Conservation (phyloP, 2,329 filamentous ascomycete species). For the Rutstroemia sp. region DNA sequence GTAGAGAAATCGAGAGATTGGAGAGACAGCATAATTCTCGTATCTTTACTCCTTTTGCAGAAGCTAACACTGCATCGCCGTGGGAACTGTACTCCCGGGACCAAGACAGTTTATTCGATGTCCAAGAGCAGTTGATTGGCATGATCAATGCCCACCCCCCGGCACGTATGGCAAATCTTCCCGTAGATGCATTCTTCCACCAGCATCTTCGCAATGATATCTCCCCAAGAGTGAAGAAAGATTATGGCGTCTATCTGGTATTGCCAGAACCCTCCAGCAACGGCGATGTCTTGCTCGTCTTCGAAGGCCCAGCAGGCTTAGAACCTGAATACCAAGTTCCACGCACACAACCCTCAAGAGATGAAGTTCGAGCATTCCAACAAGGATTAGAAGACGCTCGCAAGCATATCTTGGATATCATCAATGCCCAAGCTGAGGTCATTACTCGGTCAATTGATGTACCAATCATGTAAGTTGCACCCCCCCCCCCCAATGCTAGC, state of each 20-base stretch:
- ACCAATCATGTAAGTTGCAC: constrained; percentile 47
- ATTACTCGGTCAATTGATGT: constrained; percentile 46
- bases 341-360: constrained; percentile 41
- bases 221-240: constrained; percentile 53
- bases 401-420: constrained; percentile 48
- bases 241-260: constrained; percentile 66
- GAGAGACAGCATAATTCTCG: constrained; percentile 77
- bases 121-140: constrained; percentile 66
- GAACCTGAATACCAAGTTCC: constrained; percentile 46
- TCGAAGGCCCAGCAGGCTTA: constrained; percentile 52
- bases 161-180: constrained; percentile 56
- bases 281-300: constrained; percentile 62
- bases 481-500: too few relatives aligned
- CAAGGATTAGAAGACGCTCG: constrained; percentile 48
- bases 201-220: constrained; percentile 61
- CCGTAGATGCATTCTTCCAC: constrained; percentile 74
- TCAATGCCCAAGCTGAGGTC: constrained; percentile 52
- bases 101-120: constrained; percentile 72
- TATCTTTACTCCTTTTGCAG: constrained; percentile 70
- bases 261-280: constrained; percentile 58
- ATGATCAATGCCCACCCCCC: constrained; percentile 70
- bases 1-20: constrained; percentile 72
- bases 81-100: constrained; percentile 89
- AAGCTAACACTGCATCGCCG: constrained; percentile 61
- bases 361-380: constrained; percentile 47